Evolutionary conservation across 2,329 filamentous ascomycete species (phyloP), one percentile per base, ranked within the genome.

Genomic region (Tolypocladium ophioglossoides): DNA sequence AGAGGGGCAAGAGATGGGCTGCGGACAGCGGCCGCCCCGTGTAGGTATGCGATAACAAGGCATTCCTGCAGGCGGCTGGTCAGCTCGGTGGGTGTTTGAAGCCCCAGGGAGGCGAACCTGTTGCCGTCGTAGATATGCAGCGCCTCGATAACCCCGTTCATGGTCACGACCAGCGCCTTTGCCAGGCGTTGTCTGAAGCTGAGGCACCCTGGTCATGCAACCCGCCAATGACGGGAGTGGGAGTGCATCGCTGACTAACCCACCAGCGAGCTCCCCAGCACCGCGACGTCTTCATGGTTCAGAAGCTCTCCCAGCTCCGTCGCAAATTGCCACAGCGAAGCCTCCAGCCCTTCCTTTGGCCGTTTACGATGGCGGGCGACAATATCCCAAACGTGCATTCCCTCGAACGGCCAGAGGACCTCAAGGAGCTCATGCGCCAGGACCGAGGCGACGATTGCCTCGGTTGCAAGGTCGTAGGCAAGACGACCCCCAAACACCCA

Each of bases 61-160:
- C 83, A 64, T 82, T 86, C 72, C 91, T 96, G 61, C 41, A 51
- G 27, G n/a, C n/a, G 39, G 58, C 63, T 51, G 39, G 50, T 35
- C 38, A 44, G 30, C 18, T 53, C 55, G 57, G 27, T 37, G 24
- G 20, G 12, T 5, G 16, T 34, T 38, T 38, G 18, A 20, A 49
- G 54, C 12, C 16, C 20, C 8, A 9, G 39, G 32, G 41, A 51
- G 20, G 52, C 80, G 66, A 75, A 95, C 91, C 91, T 90, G 74
- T 91, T 84, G 77, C 96, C 91, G 81, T 97, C 91, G 72, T 88
- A 96, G 69, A 99, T 91, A 77, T 97, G 92, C 66, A 99, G 79
- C 68, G 92, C 94, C 78, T 97, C 92, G 67, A 99, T 88, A 68
- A 88, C 84, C 74, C 89, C 84, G 75, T 82, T 89, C 87, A 91